Evolutionary conservation across 2,329 filamentous ascomycete species (phyloP).

Genomic region (Ceratocystis colombiana): DNA sequence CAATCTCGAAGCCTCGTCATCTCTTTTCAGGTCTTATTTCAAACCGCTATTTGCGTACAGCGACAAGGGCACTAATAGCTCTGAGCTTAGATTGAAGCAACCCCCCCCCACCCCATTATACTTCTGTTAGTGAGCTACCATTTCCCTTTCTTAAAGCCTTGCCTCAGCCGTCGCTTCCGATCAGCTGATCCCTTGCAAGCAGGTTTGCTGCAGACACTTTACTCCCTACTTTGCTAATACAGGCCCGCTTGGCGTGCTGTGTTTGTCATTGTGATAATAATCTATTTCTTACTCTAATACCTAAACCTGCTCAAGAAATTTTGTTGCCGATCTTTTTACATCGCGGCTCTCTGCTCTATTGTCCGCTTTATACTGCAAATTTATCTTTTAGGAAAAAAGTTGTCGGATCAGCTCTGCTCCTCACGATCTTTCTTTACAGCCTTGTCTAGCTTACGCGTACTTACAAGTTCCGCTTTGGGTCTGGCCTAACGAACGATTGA

Average conservation of each 20-base stretch:
- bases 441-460: no score
- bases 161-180: background rate
- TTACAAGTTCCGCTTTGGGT: no score
- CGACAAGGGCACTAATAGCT: background rate
- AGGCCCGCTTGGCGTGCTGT: background rate
- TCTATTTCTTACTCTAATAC: background rate
- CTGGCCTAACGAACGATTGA: no score
- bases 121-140: slow-evolving; percentile 6
- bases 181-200: slow-evolving; percentile 5
- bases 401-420: no score
- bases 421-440: no score
- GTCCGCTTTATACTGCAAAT: background rate
- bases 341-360: background rate
- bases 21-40: background rate
- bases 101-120: background rate
- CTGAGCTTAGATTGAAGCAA: background rate
- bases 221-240: background rate
- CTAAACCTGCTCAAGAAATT: no score
- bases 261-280: no score
- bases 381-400: no score
- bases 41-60: background rate
- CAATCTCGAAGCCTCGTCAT: background rate
- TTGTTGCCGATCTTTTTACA: no score
- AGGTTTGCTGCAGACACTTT: slow-evolving; percentile 6
- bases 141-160: background rate